Base-by-base conservation (phyloP, 2,329 filamentous ascomycete genomes). In the Nemania diffusa region DNA sequence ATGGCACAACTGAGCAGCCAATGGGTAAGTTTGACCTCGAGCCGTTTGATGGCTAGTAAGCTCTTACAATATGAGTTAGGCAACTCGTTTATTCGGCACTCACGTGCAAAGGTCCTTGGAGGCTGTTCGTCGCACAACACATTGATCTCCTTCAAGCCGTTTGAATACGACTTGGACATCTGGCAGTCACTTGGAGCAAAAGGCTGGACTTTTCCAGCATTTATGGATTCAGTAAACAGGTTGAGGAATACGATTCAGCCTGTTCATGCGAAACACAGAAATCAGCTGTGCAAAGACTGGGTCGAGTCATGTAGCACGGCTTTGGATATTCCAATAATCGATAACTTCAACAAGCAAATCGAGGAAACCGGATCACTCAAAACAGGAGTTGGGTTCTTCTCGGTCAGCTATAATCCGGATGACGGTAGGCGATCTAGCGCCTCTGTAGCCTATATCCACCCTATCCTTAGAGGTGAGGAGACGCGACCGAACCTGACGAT, bases 81-180 rank as follows among this genome's bases (percentile, higher is more conserved):
- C 77, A 97, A 97, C 84, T 96, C 92, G 64, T 87, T 93, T 82
- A 97, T 97, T 82, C 90, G 93, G 71, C 94, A 97, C 83, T 97
- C 94, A 15, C 91, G 94, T 69, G 94, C 94, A 71, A 97, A 97
- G 84, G 93, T 97, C 44, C 87, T 97, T 32, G 94, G 94, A 73
- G 94, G 94, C 72, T 97, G 94, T 85, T 97, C 93, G 51, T 95
- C 92, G 67, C 94, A 97, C 86, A 97, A 97, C 82, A 97, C 94
- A 22, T 85, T 97, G 75, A 97, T 97, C 80, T 96, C 92, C 20
- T 97, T 97, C 87, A 89, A 93, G 27, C 93, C 94, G 7, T 97
- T 97, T 77, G 89, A 94, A 79, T 94, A 97, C 79, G 94, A 97
- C 80, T 88, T 92, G 82, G 87, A 92, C 77, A 87, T 92, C 74